Conservation (phyloP, 345 rosid genomes). For the Mangifera indica region DNA sequence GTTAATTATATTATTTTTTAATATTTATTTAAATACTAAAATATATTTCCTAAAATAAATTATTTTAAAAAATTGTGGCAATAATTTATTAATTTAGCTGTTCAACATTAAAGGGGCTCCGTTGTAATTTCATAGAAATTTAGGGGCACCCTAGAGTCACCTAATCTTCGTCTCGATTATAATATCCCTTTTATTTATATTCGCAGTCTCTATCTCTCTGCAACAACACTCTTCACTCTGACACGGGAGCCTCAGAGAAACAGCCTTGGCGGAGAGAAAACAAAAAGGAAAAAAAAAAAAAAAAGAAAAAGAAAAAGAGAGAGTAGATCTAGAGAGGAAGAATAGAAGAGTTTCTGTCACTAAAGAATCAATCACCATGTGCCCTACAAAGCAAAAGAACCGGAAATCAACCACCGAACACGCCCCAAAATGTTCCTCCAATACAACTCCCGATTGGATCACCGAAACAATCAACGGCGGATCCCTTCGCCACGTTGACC, state of each 20-base stretch:
- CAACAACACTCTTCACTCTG: conserved; percentile 1
- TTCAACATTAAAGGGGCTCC: not conserved
- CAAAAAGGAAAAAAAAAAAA: not conserved
- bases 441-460: conserved; percentile 51
- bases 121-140: conserved; percentile 21
- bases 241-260: not conserved
- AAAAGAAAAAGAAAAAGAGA: too few relatives aligned
- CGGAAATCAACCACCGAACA: conserved; percentile 37
- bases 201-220: not conserved
- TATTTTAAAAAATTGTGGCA: too few relatives aligned
- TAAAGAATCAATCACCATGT: conserved; percentile 32
- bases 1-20: too few relatives aligned
- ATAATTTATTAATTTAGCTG: not conserved
- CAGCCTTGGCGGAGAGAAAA: not conserved
- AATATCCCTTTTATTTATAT: not conserved
- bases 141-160: conserved; percentile 14
- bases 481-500: conserved; percentile 72
- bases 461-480: conserved; percentile 69
- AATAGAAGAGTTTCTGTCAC: not conserved
- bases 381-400: conserved; percentile 48
- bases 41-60: too few relatives aligned
- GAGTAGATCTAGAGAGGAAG: not conserved
- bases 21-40: too few relatives aligned
- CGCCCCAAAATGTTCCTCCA: conserved; percentile 26
- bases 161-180: not conserved